Conservation (phyloP, 2,329 filamentous ascomycete species). For the Daldinia sp. region DNA sequence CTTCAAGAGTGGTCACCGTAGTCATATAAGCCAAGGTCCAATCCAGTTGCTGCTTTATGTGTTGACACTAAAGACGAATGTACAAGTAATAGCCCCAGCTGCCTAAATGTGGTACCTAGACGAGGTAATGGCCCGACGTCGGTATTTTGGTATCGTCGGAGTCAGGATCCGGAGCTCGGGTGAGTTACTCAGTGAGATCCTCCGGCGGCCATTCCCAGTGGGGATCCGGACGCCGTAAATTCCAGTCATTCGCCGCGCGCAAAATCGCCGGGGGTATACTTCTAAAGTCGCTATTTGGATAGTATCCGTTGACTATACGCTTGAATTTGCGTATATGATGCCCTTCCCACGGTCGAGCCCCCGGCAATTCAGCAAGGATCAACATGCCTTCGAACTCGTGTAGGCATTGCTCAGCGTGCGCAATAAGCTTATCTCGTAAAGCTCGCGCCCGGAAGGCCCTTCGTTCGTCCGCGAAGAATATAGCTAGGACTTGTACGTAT, state of each 20-base stretch:
- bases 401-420: neutral
- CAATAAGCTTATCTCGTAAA: neutral
- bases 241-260: neutral
- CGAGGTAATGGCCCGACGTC: neutral
- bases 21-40: too few species aligned
- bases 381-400: neutral
- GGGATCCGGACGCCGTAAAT: neutral
- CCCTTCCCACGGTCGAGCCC: neutral
- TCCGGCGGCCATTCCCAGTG: neutral
- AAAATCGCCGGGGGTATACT: neutral
- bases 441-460: neutral
- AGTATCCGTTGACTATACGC: neutral
- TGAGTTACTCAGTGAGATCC: neutral
- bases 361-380: neutral
- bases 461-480: conserved; percentile 3
- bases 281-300: neutral
- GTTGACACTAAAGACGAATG: too few species aligned
- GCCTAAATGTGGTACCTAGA: too few species aligned
- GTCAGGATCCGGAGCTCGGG: neutral
- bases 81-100: too few species aligned
- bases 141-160: neutral
- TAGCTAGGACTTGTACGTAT: neutral
- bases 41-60: neutral
- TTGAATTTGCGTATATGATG: neutral
- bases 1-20: too few species aligned